Evolutionary conservation across 148 eudicot species (phyloP), one percentile per base, ranked within the genome.

Genomic region (Cornus kousa): DNA sequence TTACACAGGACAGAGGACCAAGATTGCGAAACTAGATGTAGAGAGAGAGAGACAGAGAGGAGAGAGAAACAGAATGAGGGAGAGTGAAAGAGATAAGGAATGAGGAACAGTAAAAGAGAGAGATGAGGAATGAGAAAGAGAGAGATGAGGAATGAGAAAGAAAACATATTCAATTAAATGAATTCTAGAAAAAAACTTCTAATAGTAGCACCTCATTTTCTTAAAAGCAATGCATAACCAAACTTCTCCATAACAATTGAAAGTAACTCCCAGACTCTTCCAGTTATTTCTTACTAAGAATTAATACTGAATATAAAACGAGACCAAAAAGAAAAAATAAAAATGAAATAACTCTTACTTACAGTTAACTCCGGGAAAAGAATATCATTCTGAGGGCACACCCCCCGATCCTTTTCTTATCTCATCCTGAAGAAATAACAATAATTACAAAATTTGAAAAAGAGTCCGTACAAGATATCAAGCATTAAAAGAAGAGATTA

Each of bases 301-400:
- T 9, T 39, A 39, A 39, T 4, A 39, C 5, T 39, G 7, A 39
- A 39, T 39, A 39, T 39, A 39, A 39, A 39, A 39, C 7, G 43
- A 39, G 43, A 10, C 11, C 57, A 50, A 2, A 50, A 50, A 50
- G 14, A 50, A 39, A 43, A 57, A 69, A 67, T 13, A 22, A 17
- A 77, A 79, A 5, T 50, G 28, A 28, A 28, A 28, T 28, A 77
- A 7, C 22, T 73, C 67, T 72, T 68, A 68, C 94, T 91, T n/a
- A n/a, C n/a, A n/a, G n/a, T 85, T 77, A 97, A 80, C 84, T 97
- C 99, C 43, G 95, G 93, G 72, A 97, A 97, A 73, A 97, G 98
- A 85, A 94, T 94, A 86, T 97, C 99, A 86, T 85, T 88, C 69
- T 97, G 99, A 67, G 99, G 98, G 83, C 99, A 97, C 22, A 97